A percentile compares a stretch with the other conserved stretches of the same genome.
Evolutionary conservation across 176 grass and related monocot species (phyloP).

Genomic region (Eragrostis nindensis): DNA sequence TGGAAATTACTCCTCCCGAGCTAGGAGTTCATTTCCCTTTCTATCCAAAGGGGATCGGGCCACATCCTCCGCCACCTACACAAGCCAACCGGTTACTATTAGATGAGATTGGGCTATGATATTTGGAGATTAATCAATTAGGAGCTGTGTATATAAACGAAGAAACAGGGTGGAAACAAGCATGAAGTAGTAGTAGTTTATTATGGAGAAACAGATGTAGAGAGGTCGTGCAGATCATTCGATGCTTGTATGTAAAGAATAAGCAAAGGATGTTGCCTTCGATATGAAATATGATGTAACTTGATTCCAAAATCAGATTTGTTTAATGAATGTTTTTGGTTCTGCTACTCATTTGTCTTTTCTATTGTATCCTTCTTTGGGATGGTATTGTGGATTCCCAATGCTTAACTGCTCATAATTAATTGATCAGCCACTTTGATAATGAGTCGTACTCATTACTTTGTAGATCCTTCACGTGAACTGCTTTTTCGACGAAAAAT

Average conservation of each 20-base stretch:
- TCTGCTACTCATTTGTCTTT: background rate
- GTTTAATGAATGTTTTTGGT: conserved; percentile 1
- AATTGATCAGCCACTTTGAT: background rate
- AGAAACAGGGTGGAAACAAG: background rate
- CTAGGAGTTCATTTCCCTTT: background rate
- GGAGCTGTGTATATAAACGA: background rate
- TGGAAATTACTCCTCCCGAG: background rate
- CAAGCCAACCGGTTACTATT: conserved; percentile 3
- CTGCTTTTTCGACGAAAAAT: too few species aligned
- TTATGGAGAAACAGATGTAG: background rate
- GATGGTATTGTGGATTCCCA: background rate
- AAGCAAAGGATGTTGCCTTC: conserved; percentile 7
- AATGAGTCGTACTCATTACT: too few species aligned
- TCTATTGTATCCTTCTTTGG: background rate
- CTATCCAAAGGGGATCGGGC: conserved; percentile 13
- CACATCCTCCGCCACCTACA: background rate
- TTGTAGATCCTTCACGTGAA: too few species aligned
- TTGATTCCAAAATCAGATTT: background rate
- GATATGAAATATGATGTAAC: conserved; percentile 11
- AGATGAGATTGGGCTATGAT: background rate
- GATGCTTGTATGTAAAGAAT: conserved; percentile 35
- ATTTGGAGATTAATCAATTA: conserved; percentile 14
- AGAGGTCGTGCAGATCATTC: background rate
- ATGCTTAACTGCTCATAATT: background rate
- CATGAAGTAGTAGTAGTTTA: background rate